Evolutionary conservation across 805 yeast genomes (phyloP), one percentile per base, ranked within the genome.

Genomic region (Geotrichum ghanense): DNA sequence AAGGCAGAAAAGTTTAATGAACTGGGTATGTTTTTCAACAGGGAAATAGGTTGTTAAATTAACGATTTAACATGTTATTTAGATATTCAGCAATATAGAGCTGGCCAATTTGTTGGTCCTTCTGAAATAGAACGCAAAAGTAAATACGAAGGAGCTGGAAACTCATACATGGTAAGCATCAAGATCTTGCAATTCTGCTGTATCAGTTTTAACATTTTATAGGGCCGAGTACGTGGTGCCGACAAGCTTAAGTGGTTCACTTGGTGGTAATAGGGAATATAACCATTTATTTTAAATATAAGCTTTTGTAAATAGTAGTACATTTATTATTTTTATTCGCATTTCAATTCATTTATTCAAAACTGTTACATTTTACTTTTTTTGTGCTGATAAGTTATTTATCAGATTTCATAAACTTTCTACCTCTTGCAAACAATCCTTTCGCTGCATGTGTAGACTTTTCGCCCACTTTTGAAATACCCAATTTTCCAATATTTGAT

Each of bases 111-210:
- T 50, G 54, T 53, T 16, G 67, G 67, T 23, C 53, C 48, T 40
- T 49, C 56, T 3, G 51, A 55, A 5, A 58, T 51, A 10, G 49
- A 56, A 50, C 54, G 68, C 37, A 60, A 57, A 49, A 58, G 63
- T 34, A 55, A 55, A 45, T 64, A 60, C 51, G 63, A 64, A 44
- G 68, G 68, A 3, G 68, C 65, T 1, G 68, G 68, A 3, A 58
- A 57, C 52, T 56, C 67, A 3, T 57, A 53, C 43, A 42, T 64
- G 46, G 66, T 55, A 44, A 34, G 56, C 42, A 3, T 39, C 22
- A 1, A 25, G n/a, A 19, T 9, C 3, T 31, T 31, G 12, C 19
- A 31, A 6, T 9, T 35, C 20, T 35, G 40, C 40, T 35, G 16
- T 19, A 35, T 35, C 21, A n/a, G n/a, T n/a, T n/a, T n/a, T 24